Conservation (phyloP, 306 rosid species). For the Bauhinia variegata region DNA sequence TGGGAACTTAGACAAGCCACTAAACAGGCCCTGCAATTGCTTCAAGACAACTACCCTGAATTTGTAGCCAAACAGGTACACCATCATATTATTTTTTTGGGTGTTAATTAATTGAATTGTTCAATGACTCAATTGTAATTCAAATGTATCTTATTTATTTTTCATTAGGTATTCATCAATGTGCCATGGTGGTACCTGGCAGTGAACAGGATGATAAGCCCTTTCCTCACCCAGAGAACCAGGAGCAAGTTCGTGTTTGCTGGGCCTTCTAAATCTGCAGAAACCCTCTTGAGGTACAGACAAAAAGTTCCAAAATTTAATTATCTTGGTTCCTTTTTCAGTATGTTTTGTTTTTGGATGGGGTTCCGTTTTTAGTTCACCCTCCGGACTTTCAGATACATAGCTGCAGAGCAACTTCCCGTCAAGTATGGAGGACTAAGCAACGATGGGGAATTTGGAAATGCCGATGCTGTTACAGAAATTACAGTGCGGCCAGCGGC, state of each 20-base stretch:
- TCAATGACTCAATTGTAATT: neutral
- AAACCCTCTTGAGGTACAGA: slow-evolving; percentile 55
- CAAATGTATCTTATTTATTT: neutral
- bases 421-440: slow-evolving; percentile 80
- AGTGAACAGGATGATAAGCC: slow-evolving; percentile 70
- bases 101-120: neutral
- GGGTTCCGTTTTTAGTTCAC: slow-evolving; percentile 10
- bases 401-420: slow-evolving; percentile 69
- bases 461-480: slow-evolving; percentile 60
- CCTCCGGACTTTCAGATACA: slow-evolving; percentile 48
- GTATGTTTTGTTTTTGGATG: neutral
- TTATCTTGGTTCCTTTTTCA: neutral
- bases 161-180: slow-evolving; percentile 82
- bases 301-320: slow-evolving; percentile 6
- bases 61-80: slow-evolving; percentile 78
- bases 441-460: slow-evolving; percentile 63
- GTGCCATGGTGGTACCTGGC: slow-evolving; percentile 90
- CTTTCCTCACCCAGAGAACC: slow-evolving; percentile 67
- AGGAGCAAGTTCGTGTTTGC: slow-evolving; percentile 79
- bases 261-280: slow-evolving; percentile 70
- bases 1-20: slow-evolving; percentile 79
- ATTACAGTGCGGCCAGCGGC: slow-evolving; percentile 61
- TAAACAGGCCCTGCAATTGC: slow-evolving; percentile 68
- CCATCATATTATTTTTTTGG: neutral
- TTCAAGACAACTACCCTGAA: slow-evolving; percentile 77